These are phyloP conservation scores for Cyamopsis tetragonoloba DNA, from an alignment of 306 rosid species.

Conservation along the genomic window DNA sequence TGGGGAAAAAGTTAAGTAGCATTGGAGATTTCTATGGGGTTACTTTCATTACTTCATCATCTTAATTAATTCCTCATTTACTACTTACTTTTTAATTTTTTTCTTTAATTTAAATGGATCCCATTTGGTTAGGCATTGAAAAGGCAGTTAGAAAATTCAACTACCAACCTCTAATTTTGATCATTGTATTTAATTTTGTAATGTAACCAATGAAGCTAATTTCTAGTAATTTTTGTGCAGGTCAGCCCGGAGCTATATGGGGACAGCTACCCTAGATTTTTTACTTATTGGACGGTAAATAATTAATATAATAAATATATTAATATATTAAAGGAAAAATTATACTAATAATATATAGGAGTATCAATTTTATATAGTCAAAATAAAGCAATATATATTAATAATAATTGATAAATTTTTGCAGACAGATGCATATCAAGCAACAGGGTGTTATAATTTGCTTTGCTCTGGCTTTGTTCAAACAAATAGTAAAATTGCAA, in stretches of 20 bases:
- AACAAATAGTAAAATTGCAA: constrained; percentile 56
- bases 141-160: constrained; percentile 34
- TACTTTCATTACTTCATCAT: background rate
- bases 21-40: no score
- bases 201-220: constrained; percentile 28
- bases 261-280: constrained; percentile 70
- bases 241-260: constrained; percentile 76
- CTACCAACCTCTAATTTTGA: constrained; percentile 42
- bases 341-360: no score
- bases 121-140: constrained; percentile 26
- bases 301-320: no score
- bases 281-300: constrained; percentile 88
- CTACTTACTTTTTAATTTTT: background rate
- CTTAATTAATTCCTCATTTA: background rate
- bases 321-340: constrained; percentile 13
- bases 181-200: constrained; percentile 11
- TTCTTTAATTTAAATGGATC: constrained; percentile 19
- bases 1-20: no score
- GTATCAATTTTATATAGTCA: no score
- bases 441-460: constrained; percentile 82
- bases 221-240: constrained; percentile 50
- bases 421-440: constrained; percentile 78
- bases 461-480: constrained; percentile 82
- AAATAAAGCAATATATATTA: no score
- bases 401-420: background rate